These are phyloP conservation scores for Pseudogymnoascus sp. DNA, from an alignment of 2,329 filamentous ascomycete genomes.

Conservation along the genomic window DNA sequence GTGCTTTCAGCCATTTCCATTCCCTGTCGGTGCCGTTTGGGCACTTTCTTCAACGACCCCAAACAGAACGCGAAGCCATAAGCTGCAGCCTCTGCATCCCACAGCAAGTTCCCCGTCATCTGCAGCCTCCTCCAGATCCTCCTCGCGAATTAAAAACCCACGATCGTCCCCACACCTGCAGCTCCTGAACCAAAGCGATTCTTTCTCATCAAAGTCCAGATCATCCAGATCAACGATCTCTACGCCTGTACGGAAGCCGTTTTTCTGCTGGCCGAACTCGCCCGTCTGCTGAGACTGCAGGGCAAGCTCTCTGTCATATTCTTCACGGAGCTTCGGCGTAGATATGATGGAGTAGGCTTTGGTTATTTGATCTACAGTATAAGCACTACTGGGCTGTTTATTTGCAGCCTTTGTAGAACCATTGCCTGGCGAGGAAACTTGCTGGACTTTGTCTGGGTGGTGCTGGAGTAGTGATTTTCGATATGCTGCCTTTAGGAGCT, in stretches of 20 bases:
- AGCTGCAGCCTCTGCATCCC: constrained; percentile 56
- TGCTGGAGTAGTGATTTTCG: constrained; percentile 54
- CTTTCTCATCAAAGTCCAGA: constrained; percentile 42
- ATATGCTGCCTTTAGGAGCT: constrained; percentile 54
- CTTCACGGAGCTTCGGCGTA: constrained; percentile 37
- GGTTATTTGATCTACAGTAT: constrained; percentile 56
- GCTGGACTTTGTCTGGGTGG: constrained; percentile 52
- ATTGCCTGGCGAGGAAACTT: constrained; percentile 14
- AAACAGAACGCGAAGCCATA: constrained; percentile 59
- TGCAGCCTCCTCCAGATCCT: constrained; percentile 49
- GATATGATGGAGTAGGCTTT: constrained; percentile 50
- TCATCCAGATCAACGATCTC: constrained; percentile 60
- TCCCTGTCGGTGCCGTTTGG: neutral
- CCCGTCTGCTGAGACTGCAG: constrained; percentile 18
- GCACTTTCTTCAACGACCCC: constrained; percentile 39
- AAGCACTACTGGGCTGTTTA: constrained; percentile 26
- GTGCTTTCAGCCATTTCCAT: neutral
- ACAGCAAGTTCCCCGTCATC: constrained; percentile 54
- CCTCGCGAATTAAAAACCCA: constrained; percentile 51
- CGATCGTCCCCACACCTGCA: constrained; percentile 58
- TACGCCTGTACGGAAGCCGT: constrained; percentile 47
- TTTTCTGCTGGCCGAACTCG: constrained; percentile 13
- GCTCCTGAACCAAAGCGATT: constrained; percentile 43
- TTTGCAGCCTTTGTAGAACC: constrained; percentile 2
- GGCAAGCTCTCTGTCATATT: constrained; percentile 47